These are phyloP conservation scores for Cinnamomum chago DNA, from an alignment of 164 flowering plant species.

Conservation along the genomic window DNA sequence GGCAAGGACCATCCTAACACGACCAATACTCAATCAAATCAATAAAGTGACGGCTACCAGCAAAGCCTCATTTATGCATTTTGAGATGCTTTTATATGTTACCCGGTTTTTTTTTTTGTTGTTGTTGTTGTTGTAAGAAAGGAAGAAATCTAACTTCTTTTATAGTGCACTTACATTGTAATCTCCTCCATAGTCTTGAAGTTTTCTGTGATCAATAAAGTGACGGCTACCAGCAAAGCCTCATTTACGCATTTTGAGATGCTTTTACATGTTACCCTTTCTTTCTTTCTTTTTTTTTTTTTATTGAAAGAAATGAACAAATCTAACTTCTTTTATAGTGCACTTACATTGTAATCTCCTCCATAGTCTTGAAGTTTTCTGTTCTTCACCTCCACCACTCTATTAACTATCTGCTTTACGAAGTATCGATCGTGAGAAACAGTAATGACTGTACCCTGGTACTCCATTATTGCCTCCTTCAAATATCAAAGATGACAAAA, in stretches of 20 bases:
- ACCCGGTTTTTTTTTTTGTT: too few species aligned
- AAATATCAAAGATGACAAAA: slow-evolving; percentile 5
- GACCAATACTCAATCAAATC: too few species aligned
- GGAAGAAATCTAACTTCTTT: neutral
- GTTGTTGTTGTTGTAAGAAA: too few species aligned
- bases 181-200: slow-evolving; percentile 89
- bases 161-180: slow-evolving; percentile 63
- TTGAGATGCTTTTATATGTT: too few species aligned
- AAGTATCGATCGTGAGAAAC: slow-evolving; percentile 97
- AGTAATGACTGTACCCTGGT: slow-evolving; percentile 82
- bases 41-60: too few species aligned
- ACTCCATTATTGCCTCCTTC: slow-evolving; percentile 90
- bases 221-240: too few species aligned
- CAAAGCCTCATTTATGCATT: too few species aligned
- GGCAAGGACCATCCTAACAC: too few species aligned
- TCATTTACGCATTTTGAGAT: too few species aligned
- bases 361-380: slow-evolving; percentile 69
- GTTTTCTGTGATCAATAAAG: slow-evolving; percentile 18
- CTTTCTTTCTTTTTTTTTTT: too few species aligned
- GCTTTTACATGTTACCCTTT: too few species aligned
- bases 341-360: slow-evolving; percentile 94
- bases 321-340: neutral
- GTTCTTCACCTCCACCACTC: slow-evolving; percentile 89
- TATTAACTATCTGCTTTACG: slow-evolving; percentile 86
- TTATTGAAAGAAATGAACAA: too few species aligned